Conservation (phyloP, 768 basidiomycete species). For the Infundibulicybe gibba region DNA sequence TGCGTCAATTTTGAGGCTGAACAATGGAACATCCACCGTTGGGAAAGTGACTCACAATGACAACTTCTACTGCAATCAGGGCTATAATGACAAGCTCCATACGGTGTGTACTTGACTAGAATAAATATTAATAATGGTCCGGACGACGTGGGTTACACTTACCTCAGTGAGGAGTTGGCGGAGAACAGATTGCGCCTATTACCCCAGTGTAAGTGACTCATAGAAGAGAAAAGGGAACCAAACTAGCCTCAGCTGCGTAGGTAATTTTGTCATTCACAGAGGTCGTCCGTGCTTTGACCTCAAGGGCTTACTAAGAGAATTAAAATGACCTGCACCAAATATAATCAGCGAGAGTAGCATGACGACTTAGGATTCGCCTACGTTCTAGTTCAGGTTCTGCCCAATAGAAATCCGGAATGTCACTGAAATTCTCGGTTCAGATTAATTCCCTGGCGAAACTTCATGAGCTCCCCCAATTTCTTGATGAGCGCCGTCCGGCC, state of each 20-base stretch:
- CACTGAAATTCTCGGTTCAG: constrained; percentile 87
- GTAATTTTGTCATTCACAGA: constrained; percentile 91
- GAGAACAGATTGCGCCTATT: constrained; percentile 79
- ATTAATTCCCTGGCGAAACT: constrained; percentile 89
- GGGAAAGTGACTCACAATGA: constrained; percentile 61
- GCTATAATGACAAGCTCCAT: constrained; percentile 96
- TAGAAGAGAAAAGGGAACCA: background rate
- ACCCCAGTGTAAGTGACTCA: background rate
- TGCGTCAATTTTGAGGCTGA: background rate
- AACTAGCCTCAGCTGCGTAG: constrained; percentile 73
- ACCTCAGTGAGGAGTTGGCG: constrained; percentile 89
- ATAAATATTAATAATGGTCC: constrained; percentile 2
- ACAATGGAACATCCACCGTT: no score
- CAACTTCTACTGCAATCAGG: constrained; percentile 93
- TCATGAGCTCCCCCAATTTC: constrained; percentile 89
- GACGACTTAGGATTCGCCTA: constrained; percentile 21
- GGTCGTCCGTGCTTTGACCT: constrained; percentile 77
- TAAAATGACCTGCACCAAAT: constrained; percentile 64
- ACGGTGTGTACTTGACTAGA: constrained; percentile 79
- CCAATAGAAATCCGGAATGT: constrained; percentile 94
- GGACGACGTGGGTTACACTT: constrained; percentile 4
- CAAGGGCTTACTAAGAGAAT: constrained; percentile 83
- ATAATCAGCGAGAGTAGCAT: background rate
- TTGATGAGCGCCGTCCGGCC: constrained; percentile 80
- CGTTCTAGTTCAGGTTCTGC: constrained; percentile 88